Evolutionary conservation across 2,329 filamentous ascomycete genomes (phyloP).

Genomic region (Trichoderma afroharzianum): DNA sequence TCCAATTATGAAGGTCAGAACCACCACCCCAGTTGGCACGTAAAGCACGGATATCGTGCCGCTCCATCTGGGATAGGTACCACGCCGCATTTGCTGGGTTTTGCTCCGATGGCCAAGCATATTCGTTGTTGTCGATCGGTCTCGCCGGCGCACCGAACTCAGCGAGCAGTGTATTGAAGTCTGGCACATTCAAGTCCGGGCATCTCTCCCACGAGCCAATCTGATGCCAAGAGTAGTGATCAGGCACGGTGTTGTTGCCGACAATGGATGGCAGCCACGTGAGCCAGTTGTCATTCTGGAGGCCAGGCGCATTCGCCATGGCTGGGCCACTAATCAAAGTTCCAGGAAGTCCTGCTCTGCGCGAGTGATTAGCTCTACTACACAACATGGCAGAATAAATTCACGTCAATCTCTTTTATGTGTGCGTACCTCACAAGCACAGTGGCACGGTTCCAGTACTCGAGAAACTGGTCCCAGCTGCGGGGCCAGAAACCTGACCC

Average conservation of each 20-base stretch:
- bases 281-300: not conserved
- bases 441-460: not conserved
- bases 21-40: not conserved
- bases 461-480: not conserved
- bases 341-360: not conserved
- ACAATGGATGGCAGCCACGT: not conserved
- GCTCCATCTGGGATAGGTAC: not conserved
- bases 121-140: not conserved
- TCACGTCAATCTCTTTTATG: too few species aligned
- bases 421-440: not conserved
- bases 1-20: not conserved
- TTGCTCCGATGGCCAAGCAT: not conserved
- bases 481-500: not conserved
- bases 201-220: not conserved
- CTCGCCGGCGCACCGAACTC: not conserved
- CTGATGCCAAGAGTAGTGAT: not conserved
- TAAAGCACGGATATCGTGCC: not conserved
- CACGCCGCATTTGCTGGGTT: not conserved
- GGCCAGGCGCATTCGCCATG: not conserved
- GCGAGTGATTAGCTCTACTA: not conserved
- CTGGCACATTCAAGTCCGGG: not conserved
- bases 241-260: not conserved
- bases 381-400: not conserved
- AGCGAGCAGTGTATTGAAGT: not conserved
- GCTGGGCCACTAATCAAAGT: not conserved